A percentile compares a stretch with the other conserved stretches of the same genome.
phyloP scores from a whole-genome alignment of 148 eudicot species.

The Silene latifolia region DNA sequence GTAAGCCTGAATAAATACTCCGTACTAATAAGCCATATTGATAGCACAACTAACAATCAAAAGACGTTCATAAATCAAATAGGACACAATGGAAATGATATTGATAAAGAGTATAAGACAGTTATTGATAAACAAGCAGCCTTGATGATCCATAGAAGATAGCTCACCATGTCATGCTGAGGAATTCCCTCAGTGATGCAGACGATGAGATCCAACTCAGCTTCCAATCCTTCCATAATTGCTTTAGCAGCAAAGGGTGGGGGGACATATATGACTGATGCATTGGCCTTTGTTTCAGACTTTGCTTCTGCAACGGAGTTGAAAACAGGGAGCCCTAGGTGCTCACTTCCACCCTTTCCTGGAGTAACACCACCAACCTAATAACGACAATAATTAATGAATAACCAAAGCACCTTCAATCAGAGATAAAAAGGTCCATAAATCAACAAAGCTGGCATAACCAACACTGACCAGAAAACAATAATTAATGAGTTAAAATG shows the following conservation, averaged over 20 bases:
- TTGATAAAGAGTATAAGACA: background rate
- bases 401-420: background rate
- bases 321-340: constrained; percentile 92
- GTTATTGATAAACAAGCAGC: too few relatives aligned
- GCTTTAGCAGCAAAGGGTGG: constrained; percentile 97
- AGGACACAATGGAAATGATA: background rate
- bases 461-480: too few relatives aligned
- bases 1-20: too few relatives aligned
- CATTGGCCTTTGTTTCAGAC: constrained; percentile 94
- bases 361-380: constrained; percentile 99
- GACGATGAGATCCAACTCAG: constrained; percentile 87
- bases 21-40: too few relatives aligned
- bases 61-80: too few relatives aligned
- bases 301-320: constrained; percentile 93
- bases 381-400: background rate
- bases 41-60: too few relatives aligned
- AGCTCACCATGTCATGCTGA: constrained; percentile 92
- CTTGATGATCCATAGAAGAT: background rate
- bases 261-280: constrained; percentile 92
- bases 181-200: constrained; percentile 99
- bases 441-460: too few relatives aligned
- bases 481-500: too few relatives aligned
- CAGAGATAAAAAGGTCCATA: too few relatives aligned
- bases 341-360: constrained; percentile 93
- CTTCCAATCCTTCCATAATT: constrained; percentile 92